phyloP scores from a whole-genome alignment of 2,329 filamentous ascomycete genomes.

The Onygena corvina region DNA sequence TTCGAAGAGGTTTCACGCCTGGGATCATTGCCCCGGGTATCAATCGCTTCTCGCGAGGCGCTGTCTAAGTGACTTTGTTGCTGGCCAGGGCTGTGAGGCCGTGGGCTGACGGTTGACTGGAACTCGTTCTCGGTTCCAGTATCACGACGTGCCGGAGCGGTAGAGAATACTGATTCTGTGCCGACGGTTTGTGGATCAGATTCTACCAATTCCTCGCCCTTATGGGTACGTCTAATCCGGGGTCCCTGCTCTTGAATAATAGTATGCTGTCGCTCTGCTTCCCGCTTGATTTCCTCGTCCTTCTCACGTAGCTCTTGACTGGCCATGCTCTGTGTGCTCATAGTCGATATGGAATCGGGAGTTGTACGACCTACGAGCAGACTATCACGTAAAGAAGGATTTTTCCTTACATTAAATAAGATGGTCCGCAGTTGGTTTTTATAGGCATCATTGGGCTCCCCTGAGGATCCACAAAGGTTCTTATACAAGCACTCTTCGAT shows the following conservation, averaged over 20 bases:
- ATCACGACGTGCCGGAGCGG: conserved; percentile 36
- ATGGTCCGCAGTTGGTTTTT: conserved; percentile 60
- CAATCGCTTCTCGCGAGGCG: conserved; percentile 18
- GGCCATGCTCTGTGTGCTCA: conserved; percentile 83
- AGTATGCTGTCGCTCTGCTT: conserved; percentile 56
- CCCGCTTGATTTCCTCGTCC: conserved; percentile 44
- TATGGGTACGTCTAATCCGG: conserved; percentile 78
- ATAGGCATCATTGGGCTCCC: conserved; percentile 45
- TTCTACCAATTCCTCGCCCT: conserved; percentile 83
- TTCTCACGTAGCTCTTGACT: conserved; percentile 70
- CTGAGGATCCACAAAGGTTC: conserved; percentile 39
- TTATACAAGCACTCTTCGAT: conserved; percentile 60
- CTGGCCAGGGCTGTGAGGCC: conserved; percentile 1
- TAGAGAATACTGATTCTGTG: conserved; percentile 39
- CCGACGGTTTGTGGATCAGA: conserved; percentile 47
- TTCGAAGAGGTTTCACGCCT: conserved; percentile 44
- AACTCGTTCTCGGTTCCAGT: conserved; percentile 18
- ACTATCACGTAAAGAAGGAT: conserved; percentile 62
- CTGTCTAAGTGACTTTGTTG: conserved; percentile 16
- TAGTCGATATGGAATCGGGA: conserved; percentile 66
- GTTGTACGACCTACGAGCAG: conserved; percentile 62
- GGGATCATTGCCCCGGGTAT: conserved; percentile 25
- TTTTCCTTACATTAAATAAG: conserved; percentile 78
- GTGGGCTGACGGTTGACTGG: conserved; percentile 18
- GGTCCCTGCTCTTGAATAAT: conserved; percentile 65